These are phyloP conservation scores for Kodamaea lidongshanica DNA, from an alignment of 805 yeast species.

Conservation along the genomic window DNA sequence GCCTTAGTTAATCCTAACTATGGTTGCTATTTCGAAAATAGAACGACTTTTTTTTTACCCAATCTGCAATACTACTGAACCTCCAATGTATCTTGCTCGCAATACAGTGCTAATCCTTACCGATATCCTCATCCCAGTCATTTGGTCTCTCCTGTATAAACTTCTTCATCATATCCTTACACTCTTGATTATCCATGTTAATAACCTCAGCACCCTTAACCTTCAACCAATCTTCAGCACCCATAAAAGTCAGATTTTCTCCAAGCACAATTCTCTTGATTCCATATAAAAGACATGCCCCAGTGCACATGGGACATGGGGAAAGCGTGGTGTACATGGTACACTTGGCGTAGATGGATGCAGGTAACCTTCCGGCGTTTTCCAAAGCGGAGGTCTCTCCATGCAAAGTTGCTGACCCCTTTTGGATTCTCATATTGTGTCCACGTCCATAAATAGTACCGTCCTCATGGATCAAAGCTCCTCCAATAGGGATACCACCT, in stretches of 20 bases:
- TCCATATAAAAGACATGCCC: constrained; percentile 86
- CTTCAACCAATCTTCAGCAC: constrained; percentile 73
- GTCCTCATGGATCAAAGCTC: constrained; percentile 63
- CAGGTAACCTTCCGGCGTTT: constrained; percentile 84
- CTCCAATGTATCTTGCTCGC: not conserved
- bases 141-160: constrained; percentile 75
- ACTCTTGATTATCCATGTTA: constrained; percentile 51
- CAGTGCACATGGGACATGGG: constrained; percentile 94
- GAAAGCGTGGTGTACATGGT: constrained; percentile 90
- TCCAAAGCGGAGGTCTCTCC: constrained; percentile 90
- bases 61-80: too few relatives aligned
- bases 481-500: constrained; percentile 92
- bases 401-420: constrained; percentile 75
- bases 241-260: constrained; percentile 75
- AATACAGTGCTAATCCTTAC: constrained; percentile 24
- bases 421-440: constrained; percentile 86
- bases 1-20: too few relatives aligned
- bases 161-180: constrained; percentile 65
- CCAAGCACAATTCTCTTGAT: constrained; percentile 83
- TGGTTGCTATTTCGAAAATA: too few relatives aligned
- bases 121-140: constrained; percentile 81
- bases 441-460: constrained; percentile 84
- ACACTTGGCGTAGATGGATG: constrained; percentile 69
- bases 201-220: constrained; percentile 68
- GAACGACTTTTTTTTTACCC: too few relatives aligned